Percentiles rank a stretch among this genome's conserved stretches.
Conservation (phyloP, 495 filamentous ascomycete species). For the Trypethelium eluteriae region DNA sequence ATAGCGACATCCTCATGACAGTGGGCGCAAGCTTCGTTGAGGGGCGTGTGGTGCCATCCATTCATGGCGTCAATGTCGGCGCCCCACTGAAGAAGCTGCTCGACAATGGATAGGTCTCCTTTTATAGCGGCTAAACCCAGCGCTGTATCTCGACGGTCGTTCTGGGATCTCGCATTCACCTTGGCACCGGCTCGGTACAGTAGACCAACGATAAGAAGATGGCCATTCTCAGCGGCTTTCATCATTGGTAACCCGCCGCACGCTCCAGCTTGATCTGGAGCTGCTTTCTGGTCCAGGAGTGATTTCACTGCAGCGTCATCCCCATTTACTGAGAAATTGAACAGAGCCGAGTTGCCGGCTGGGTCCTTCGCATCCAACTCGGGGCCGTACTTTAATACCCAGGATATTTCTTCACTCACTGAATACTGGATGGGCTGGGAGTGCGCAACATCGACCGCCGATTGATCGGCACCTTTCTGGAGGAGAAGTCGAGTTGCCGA, state of each 20-base stretch:
- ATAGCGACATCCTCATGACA: background rate
- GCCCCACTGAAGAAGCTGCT: background rate
- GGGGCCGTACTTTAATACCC: background rate
- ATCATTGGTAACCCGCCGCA: background rate
- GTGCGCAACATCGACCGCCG: background rate
- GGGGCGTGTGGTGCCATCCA: constrained; percentile 3
- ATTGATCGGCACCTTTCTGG: constrained; percentile 1
- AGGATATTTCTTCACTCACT: background rate
- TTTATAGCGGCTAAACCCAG: background rate
- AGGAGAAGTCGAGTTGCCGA: background rate
- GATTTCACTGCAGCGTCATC: background rate
- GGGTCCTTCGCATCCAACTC: background rate
- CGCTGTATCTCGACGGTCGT: background rate
- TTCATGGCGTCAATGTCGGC: constrained; percentile 1
- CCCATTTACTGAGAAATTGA: background rate
- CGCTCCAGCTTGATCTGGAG: background rate
- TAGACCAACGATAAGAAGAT: background rate
- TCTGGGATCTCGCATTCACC: constrained; percentile 3
- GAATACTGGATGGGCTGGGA: background rate
- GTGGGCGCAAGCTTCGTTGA: constrained; percentile 5
- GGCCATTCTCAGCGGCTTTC: background rate
- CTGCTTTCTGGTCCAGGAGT: background rate
- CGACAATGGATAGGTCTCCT: background rate
- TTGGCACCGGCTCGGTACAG: background rate
- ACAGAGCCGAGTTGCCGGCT: background rate